Evolutionary conservation across 2,329 filamentous ascomycete genomes (phyloP), one percentile per base, ranked within the genome.

Genomic region (Pseudogymnoascus sp.): DNA sequence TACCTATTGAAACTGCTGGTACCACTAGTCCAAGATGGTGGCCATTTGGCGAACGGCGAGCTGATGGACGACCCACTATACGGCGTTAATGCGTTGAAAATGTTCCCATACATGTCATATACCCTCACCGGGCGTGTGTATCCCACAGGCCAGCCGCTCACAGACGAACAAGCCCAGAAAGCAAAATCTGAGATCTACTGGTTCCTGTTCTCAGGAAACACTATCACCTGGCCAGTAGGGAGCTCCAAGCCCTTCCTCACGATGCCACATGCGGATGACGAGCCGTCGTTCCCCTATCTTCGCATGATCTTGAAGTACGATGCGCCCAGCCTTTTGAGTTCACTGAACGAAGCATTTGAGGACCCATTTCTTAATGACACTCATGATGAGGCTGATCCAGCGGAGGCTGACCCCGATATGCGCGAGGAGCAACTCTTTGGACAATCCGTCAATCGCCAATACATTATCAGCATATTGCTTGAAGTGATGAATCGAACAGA

Each of bases 311-410:
- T 99, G 53, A 87, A 90, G 66, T 96, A 95, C 68, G 92, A 97
- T 73, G 87, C 92, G 0, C 85, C 92, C 1, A 97, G 91, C 73
- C 96, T 97, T 69, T 83, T 99, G 77, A 97, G 92, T 73, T 91
- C 93, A 69, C 78, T 99, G 42, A 99, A 99, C 69, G 95, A 99
- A 75, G 94, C 93, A 1, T 99, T 99, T 69, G 94, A 99, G 73
- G 93, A 99, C 71, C 82, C 87, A 0, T 99, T 96, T 69, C 78
- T 99, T 63, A 99, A 99, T 69, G 90, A 92, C 66, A 83, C 86
- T 6, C 81, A 85, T 2, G 86, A 91, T 59, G 82, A 82, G 67
- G 78, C 81, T 28, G 77, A 80, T 62, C 87, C 82, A 66, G 84
- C 82, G 59, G 77, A 78, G 62, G 67, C 78, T 67, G 68, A 65